Evolutionary conservation across 768 basidiomycete genomes (phyloP).

Genomic region (Zangia roseola): DNA sequence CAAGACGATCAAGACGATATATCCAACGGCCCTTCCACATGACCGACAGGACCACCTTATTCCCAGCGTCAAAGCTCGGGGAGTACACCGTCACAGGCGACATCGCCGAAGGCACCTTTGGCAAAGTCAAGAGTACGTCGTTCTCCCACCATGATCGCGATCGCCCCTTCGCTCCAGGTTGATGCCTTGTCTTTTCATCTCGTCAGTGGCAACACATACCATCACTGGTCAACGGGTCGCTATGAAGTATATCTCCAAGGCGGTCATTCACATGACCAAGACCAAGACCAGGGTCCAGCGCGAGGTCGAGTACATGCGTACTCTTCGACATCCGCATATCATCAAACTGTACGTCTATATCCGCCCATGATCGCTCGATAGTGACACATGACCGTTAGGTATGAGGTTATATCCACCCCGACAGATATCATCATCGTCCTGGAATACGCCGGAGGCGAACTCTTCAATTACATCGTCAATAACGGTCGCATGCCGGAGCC

Average conservation of each 20-base stretch:
- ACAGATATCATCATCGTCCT: slow-evolving; percentile 98
- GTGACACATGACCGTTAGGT: slow-evolving; percentile 40
- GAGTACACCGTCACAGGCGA: slow-evolving; percentile 87
- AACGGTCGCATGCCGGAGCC: slow-evolving; percentile 88
- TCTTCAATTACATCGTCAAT: slow-evolving; percentile 98
- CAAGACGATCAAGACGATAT: slow-evolving; percentile 9
- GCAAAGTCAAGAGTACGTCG: slow-evolving; percentile 96
- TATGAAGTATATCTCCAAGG: slow-evolving; percentile 96
- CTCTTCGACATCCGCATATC: slow-evolving; percentile 93
- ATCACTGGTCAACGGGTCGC: slow-evolving; percentile 95
- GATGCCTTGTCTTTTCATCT: slow-evolving; percentile 13
- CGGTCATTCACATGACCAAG: slow-evolving; percentile 86
- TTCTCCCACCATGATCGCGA: slow-evolving; percentile 6
- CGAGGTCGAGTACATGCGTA: slow-evolving; percentile 96
- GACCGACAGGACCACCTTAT: slow-evolving; percentile 30
- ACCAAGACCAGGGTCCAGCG: slow-evolving; percentile 90
- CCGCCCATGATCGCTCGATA: slow-evolving; percentile 4
- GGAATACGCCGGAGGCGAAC: slow-evolving; percentile 93
- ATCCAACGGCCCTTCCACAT: slow-evolving; percentile 20
- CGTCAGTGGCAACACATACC: slow-evolving; percentile 85
- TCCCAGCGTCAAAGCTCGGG: slow-evolving; percentile 74
- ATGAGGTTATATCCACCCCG: slow-evolving; percentile 88
- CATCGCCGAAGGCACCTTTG: slow-evolving; percentile 96
- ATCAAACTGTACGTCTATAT: slow-evolving; percentile 79
- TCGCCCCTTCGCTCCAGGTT: slow-evolving; percentile 12